phyloP scores from a whole-genome alignment of 2,329 filamentous ascomycete genomes.

The Setomelanomma holmii region DNA sequence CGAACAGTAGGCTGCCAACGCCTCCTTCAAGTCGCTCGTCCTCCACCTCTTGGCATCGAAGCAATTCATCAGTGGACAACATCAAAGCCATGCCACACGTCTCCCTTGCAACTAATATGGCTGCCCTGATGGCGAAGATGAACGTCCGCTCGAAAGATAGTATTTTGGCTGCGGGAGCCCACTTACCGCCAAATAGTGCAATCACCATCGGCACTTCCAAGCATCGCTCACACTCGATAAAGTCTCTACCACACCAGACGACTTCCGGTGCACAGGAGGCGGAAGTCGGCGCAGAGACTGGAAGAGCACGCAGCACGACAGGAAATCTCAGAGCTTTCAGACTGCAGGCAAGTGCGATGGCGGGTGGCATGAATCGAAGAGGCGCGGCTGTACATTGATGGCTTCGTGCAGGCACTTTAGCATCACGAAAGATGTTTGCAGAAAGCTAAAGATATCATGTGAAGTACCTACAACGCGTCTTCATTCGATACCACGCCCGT shows the following conservation, averaged over 20 bases:
- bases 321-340: conserved; percentile 25
- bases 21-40: conserved; percentile 28
- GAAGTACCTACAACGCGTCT: too few species aligned
- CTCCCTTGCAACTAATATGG: background rate
- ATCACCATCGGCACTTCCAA: background rate
- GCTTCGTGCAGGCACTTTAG: too few species aligned
- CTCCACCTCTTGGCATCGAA: conserved; percentile 1
- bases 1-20: conserved; percentile 12
- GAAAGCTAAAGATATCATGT: too few species aligned
- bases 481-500: too few species aligned
- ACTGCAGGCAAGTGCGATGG: conserved; percentile 29
- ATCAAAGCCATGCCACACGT: too few species aligned
- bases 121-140: background rate
- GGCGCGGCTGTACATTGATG: background rate
- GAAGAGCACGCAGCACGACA: conserved; percentile 14
- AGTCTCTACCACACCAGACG: background rate
- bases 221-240: background rate
- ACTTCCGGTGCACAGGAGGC: too few species aligned
- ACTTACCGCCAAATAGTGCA: background rate
- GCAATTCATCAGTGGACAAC: background rate
- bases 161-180: too few species aligned
- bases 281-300: background rate
- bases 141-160: background rate
- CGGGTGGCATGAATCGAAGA: conserved; percentile 23
- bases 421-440: too few species aligned